These are phyloP conservation scores for Phylloporus arenicola DNA, from an alignment of 768 basidiomycete genomes.

Conservation along the genomic window DNA sequence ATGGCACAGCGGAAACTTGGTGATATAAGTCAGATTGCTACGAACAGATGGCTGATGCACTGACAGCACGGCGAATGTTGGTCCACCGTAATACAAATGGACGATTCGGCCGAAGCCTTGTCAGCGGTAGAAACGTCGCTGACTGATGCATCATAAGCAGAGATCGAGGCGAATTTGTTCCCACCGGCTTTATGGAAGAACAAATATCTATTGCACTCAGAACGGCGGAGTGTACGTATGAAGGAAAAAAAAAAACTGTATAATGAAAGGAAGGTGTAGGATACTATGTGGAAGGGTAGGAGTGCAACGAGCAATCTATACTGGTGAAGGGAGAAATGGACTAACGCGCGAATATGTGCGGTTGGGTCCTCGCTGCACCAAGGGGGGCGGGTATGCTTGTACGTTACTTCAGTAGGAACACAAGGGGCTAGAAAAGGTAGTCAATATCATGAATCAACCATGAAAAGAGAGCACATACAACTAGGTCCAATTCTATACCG, in stretches of 20 bases:
- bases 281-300: slow-evolving; percentile 14
- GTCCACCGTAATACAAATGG: too few relatives aligned
- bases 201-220: slow-evolving; percentile 24
- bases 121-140: background rate
- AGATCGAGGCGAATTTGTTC: background rate
- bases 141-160: slow-evolving; percentile 2
- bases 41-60: slow-evolving; percentile 7
- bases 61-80: background rate
- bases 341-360: slow-evolving; percentile 19
- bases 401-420: slow-evolving; percentile 24
- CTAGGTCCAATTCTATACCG: slow-evolving; percentile 25
- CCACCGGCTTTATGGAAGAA: background rate
- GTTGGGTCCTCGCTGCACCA: slow-evolving; percentile 18
- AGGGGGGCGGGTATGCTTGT: slow-evolving; percentile 25
- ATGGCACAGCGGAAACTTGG: background rate
- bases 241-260: slow-evolving; percentile 12
- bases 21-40: slow-evolving; percentile 5
- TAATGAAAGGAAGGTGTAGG: slow-evolving; percentile 23
- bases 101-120: slow-evolving; percentile 2
- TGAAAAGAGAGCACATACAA: slow-evolving; percentile 11
- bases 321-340: slow-evolving; percentile 4
- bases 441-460: slow-evolving; percentile 8
- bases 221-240: slow-evolving; percentile 27
- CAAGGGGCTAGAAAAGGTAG: slow-evolving; percentile 12
- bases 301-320: slow-evolving; percentile 24